Base-by-base conservation (phyloP, 106 monocot species). In the Vanilla planifolia region DNA sequence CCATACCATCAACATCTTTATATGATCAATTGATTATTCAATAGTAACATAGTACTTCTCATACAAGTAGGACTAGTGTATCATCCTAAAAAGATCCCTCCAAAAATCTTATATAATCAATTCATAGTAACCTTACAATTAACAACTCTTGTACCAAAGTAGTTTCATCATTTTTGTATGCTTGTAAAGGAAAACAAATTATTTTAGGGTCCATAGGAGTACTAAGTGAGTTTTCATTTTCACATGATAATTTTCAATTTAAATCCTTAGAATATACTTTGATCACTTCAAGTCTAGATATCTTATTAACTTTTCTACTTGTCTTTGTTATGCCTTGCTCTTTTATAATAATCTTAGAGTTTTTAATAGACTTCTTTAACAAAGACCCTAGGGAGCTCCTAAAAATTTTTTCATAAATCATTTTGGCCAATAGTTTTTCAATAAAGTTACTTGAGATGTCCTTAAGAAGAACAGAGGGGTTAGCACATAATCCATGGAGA, bases 331-430 rank as follows among this genome's bases (percentile, higher is more conserved):
- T 53, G n/a, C 28, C 29, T 53, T 53, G 5, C 15, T 53, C 30
- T 16, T 32, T 30, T 29, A 15, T 29, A 53, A 5, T 15, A 30
- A 22, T 16, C 45, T 63, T 43, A 39, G 50, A 39, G 5, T 56
- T 35, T 23, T 51, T 65, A 23, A 42, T 19, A 0, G 43, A 46
- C 40, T 21, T 33, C 44, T 62, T 60, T 11, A 13, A 29, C 41
- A 61, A 47, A 71, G 76, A 65, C 48, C 77, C 77, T 24, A 77
- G 63, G 30, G 69, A 44, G 26, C 70, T 84, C 61, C 74, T 77
- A 17, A 66, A 59, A 55, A 60, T 80, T 40, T 72, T 79, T 7
- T 11, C 26, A 11, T 19, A 25, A 30, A 52, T 75, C 40, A 29
- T 26, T 11, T 2, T 47, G 48, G 50, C 7, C 17, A 22, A 9